Evolutionary conservation across 1,139 yeast genomes (phyloP), one percentile per base, ranked within the genome.

Genomic region (Candida freyschussii): DNA sequence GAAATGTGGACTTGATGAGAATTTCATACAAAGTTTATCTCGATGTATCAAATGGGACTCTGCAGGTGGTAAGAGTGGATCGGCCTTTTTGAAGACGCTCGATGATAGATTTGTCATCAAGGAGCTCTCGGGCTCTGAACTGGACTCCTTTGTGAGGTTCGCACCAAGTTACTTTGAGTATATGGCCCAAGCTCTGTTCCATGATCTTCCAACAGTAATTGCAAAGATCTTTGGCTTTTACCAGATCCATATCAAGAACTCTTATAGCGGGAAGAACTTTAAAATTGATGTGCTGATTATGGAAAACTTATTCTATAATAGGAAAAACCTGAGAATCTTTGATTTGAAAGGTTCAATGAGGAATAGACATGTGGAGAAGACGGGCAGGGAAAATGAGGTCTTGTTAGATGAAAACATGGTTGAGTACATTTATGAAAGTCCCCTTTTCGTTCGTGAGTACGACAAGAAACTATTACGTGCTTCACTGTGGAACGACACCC

Each of bases 321-420:
- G 79, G 36, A 82, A 82, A 45, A 82, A 93, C 39, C 72, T 87
- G 13, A 65, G 97, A 45, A 87, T 91, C 27, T 93, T 91, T 60
- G 99, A 93, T 58, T 69, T 93, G 56, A 93, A 93, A 59, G 99
- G 99, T 0, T 87, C 97, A 0, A 91, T 93, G 98, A 67, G 98
- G 41, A 93, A 93, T 57, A 69, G 99, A 42, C 97, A 89, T 52
- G 98, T 89, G 21, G 83, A 91, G 47, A 96, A 89, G 56, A 93
- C 98, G 0, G 99, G 98, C 6, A 78, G 78, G 50, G 96, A 83
- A 44, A 87, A 93, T 52, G 97, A 93, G 57, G 99, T 93, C 2
- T 63, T 93, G 24, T 61, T 93, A 37, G 99, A 93, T 60, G 99
- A 91, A 52, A 93, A 93, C 53, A 91, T 93, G 97, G 94, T 93